Evolutionary conservation across 108 stramenopile species (phyloP), one percentile per base, ranked within the genome.

Genomic region (Aurantiochytrium sp.): DNA sequence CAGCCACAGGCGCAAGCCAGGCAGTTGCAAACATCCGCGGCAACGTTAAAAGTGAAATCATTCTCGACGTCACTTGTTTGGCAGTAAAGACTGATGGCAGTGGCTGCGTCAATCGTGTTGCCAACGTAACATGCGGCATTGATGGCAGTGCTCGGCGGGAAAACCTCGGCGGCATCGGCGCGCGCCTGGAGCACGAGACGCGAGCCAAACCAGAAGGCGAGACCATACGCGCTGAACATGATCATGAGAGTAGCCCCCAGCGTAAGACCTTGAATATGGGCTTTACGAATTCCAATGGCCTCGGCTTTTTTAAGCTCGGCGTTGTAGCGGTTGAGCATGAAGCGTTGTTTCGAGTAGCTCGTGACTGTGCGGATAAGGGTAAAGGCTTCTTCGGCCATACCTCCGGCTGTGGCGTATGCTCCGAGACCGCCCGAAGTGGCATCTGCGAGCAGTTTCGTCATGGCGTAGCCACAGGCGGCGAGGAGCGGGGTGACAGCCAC

Each of bases 291-390:
- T 76, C 96, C 96, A 8, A 94, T 5, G 5, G 21, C 19, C 12
- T 58, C 23, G n/a, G 90, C 83, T 19, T 89, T 64, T 16, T 49
- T 88, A 19, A 92, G 59, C 28, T 59, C 25, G 18, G 90, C 72
- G 5, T 44, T 58, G 91, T 94, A 97, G 43, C 94, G 89, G 14
- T 55, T 60, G 19, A 59, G n/a, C 92, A 96, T 95, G 44, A 90
- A 91, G 21, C 83, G 55, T 91, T 97, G 96, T 0, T 93, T 94
- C 12, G 92, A 94, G 93, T 96, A 97, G 28, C 93, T 91, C 60
- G 95, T 95, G 8, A 96, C 95, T 12, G 95, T 96, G 42, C 96
- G 90, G 89, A 95, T 94, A 45, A 89, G 89, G 12, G 93, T 92
- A 42, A 97, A 89, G 14, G 93, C 92, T 90, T 97, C 96, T 21